Evolutionary conservation across 129 eudicot genomes (phyloP), one percentile per base, ranked within the genome.

Genomic region (Escallonia rubra): DNA sequence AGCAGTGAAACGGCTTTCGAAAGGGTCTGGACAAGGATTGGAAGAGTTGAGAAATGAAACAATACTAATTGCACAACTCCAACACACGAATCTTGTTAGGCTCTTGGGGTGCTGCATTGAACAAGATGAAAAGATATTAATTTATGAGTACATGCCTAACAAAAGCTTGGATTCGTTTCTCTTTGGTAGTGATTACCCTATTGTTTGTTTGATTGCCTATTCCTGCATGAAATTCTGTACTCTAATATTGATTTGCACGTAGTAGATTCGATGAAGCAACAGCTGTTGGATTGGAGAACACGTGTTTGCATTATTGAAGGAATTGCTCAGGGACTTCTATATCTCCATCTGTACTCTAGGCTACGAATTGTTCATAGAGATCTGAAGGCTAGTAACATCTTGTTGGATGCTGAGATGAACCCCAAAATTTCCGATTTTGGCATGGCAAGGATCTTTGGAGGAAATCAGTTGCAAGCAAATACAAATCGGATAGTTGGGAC

Each of bases 351-450:
- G 13, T 58, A 68, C 49, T 68, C 72, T 8, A 68, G 72, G 57
- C 23, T 68, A 10, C 41, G 63, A 13, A 68, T 68, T 14, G 15
- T 68, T 13, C 72, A 68, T 43, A 68, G 72, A 2, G 72, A 68
- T 38, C 4, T 68, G 53, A 68, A 68, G 43, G 72, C 72, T 23
- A 56, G 72, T 44, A 68, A 68, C 63, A 68, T 68, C 10, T 56
- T 68, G 55, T 56, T 68, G 53, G 72, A 68, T 56, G 51, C 16
- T n/a, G 43, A 68, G 3, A 43, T 68, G 46, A 68, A 68, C 46
- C 56, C 72, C 11, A 68, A 68, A 55, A 68, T 68, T 4, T 43
- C 72, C 8, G 72, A 68, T 57, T 68, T 68, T 23, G 72, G 72
- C 1, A 68, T 68, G 72, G 72, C 72, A 3, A 68, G 63, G 41